phyloP scores from a whole-genome alignment of 371 early-diverging fungal species.

The Apophysomyces sp. region DNA sequence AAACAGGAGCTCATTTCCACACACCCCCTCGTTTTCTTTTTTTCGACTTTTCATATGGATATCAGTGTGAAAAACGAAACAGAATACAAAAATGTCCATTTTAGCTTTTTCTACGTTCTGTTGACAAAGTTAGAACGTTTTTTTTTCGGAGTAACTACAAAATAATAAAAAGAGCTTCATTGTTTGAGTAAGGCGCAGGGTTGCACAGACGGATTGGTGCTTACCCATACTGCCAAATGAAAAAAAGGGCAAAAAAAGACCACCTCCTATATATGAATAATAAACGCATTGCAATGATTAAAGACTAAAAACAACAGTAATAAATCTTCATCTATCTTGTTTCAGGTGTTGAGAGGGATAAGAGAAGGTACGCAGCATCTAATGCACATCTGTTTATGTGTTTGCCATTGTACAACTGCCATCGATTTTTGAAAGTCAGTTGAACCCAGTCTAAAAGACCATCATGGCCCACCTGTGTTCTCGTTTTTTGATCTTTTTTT shows the following conservation, averaged over 20 bases:
- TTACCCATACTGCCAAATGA: too few relatives aligned
- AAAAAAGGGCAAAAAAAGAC: neutral
- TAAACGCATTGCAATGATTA: too few relatives aligned
- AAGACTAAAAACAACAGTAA: too few relatives aligned
- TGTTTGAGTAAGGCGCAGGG: conserved; percentile 1
- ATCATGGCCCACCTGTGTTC: neutral
- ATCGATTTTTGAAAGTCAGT: neutral
- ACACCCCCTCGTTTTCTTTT: too few relatives aligned
- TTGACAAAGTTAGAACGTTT: too few relatives aligned
- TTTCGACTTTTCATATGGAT: too few relatives aligned
- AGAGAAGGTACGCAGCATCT: neutral
- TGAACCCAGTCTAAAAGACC: neutral
- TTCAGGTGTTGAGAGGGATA: neutral
- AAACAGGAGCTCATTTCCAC: neutral
- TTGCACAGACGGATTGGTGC: neutral
- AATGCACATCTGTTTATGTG: neutral
- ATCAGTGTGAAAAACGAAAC: too few relatives aligned
- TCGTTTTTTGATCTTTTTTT: neutral
- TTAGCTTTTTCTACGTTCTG: too few relatives aligned
- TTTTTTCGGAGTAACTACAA: too few relatives aligned
- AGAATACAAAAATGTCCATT: too few relatives aligned
- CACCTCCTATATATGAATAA: neutral
- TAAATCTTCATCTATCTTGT: neutral
- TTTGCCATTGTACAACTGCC: conserved; percentile 1
- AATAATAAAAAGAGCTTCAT: neutral